A percentile compares a stretch with the other conserved stretches of the same genome.
Evolutionary conservation across 129 eudicot species (phyloP).

Genomic region (Solidago caesia): DNA sequence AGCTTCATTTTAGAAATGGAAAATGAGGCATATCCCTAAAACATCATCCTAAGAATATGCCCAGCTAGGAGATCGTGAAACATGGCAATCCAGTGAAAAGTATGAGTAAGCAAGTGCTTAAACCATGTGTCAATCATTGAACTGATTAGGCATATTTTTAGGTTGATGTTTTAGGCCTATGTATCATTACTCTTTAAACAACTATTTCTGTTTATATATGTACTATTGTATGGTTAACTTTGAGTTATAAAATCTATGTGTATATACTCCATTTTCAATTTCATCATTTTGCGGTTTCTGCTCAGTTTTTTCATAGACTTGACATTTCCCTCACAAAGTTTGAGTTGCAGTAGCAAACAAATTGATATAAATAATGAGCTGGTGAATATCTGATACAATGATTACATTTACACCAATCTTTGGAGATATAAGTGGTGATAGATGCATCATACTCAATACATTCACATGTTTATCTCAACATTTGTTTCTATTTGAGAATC

Average conservation of each 20-base stretch:
- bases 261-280: neutral
- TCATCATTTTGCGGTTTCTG: neutral
- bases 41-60: too few species aligned
- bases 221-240: neutral
- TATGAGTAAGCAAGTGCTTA: too few species aligned
- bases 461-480: conserved; percentile 17
- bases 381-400: conserved; percentile 10
- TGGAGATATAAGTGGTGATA: conserved; percentile 1
- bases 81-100: too few species aligned
- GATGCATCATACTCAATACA: conserved; percentile 13
- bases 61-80: too few species aligned
- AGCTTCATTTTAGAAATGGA: too few species aligned
- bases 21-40: too few species aligned
- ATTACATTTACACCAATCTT: conserved; percentile 10
- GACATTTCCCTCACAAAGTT: conserved; percentile 10
- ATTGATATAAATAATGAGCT: neutral
- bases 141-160: too few species aligned
- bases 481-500: conserved; percentile 8
- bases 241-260: neutral
- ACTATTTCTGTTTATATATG: too few species aligned
- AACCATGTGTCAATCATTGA: too few species aligned
- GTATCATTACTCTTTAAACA: too few species aligned
- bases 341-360: conserved; percentile 16
- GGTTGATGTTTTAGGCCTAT: too few species aligned
- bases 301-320: neutral